These are phyloP conservation scores for Condylostoma magnum DNA, from an alignment of 169 alveolate species.

Conservation along the genomic window DNA sequence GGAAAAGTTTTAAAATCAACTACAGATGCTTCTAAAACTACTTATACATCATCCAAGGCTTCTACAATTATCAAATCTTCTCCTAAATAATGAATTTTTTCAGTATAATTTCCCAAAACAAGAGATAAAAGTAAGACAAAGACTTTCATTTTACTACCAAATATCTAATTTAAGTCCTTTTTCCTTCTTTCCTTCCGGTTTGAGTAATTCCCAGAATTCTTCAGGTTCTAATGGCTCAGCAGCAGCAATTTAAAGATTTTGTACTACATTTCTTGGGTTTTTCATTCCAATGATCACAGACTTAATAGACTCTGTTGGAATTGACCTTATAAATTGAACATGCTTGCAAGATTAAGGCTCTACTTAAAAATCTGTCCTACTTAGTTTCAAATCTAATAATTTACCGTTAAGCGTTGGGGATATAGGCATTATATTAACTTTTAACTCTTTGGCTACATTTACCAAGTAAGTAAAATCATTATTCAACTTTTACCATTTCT, in stretches of 20 bases:
- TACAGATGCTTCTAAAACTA: no score
- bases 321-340: constrained; percentile 62
- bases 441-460: constrained; percentile 52
- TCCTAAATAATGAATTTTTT: no score
- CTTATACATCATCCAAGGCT: no score
- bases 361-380: constrained; percentile 40
- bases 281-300: constrained; percentile 65
- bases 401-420: constrained; percentile 66
- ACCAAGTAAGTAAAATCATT: no score
- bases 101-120: no score
- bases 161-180: no score
- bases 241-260: constrained; percentile 52
- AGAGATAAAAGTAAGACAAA: no score
- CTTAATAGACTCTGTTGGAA: constrained; percentile 40
- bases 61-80: no score
- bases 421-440: constrained; percentile 54
- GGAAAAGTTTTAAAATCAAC: no score
- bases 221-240: constrained; percentile 50
- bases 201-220: constrained; percentile 50
- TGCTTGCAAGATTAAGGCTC: constrained; percentile 58
- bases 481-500: constrained; percentile 56
- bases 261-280: constrained; percentile 51
- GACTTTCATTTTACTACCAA: no score
- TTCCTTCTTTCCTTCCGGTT: constrained; percentile 52
- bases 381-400: constrained; percentile 42